These are phyloP conservation scores for Ogataea dorogensis DNA, from an alignment of 805 yeast species.

Conservation along the genomic window DNA sequence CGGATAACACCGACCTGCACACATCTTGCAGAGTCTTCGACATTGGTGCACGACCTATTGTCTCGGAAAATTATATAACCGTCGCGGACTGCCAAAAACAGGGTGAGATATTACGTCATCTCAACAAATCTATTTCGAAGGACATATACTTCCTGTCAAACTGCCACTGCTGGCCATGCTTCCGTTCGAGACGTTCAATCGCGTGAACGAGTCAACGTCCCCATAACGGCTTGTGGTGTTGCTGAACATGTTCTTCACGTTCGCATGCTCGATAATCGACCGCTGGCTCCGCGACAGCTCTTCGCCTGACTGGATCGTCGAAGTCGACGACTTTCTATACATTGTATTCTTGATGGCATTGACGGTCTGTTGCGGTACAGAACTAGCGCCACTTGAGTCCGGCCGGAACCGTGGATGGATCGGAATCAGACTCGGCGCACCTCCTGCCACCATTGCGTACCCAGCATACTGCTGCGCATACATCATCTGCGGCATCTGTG, in stretches of 20 bases:
- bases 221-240: conserved; percentile 24
- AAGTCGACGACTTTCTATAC: conserved; percentile 22
- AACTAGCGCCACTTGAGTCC: conserved; percentile 7
- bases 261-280: conserved; percentile 21
- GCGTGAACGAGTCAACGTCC: conserved; percentile 20
- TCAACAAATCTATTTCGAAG: conserved; percentile 12
- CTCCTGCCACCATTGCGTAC: conserved; percentile 11
- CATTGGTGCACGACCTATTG: neutral
- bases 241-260: conserved; percentile 21
- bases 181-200: conserved; percentile 18
- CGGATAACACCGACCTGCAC: conserved; percentile 14
- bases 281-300: conserved; percentile 20
- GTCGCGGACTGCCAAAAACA: too few species aligned
- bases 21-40: conserved; percentile 8
- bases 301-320: conserved; percentile 24
- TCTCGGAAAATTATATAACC: neutral
- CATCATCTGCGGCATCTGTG: conserved; percentile 8
- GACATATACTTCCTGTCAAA: conserved; percentile 17
- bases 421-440: conserved; percentile 12
- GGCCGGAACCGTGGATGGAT: conserved; percentile 22
- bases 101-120: too few species aligned
- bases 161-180: conserved; percentile 22
- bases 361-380: conserved; percentile 15
- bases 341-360: conserved; percentile 21
- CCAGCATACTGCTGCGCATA: conserved; percentile 10